Evolutionary conservation across 176 grass and related monocot genomes (phyloP), one percentile per base, ranked within the genome.

Genomic region (Neostapfia colusana): DNA sequence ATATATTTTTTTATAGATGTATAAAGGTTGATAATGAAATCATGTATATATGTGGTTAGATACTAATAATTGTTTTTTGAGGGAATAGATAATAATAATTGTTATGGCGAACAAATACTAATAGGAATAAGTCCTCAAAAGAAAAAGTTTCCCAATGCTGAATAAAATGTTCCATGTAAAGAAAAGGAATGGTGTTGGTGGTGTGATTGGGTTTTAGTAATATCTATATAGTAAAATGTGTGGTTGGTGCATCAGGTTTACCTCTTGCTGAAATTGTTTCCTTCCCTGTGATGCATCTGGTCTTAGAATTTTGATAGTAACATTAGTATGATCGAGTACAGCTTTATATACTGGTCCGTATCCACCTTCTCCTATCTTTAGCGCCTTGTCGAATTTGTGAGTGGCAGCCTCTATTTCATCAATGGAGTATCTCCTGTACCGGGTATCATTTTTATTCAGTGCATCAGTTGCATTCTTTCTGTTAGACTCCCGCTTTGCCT

Each of bases 221-320:
- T 31, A 31, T 31, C 31, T 31, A 31, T 1, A 31, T 31, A 31
- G 3, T 31, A 31, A 31, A 31, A 31, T 31, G 31, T 31, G 31
- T 31, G 31, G 31, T 3, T 31, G 31, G 31, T 31, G 31, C 31
- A 31, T 59, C 5, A 65, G 44, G 67, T 68, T 44, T 85, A 97
- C 95, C 95, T 98, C 95, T 92, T 98, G 95, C 67, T 94, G 91
- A 90, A 98, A 98, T 46, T 98, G 95, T 79, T 63, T 88, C 77
- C 95, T 92, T 60, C 95, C 95, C 48, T 98, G 95, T 67, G 88
- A 77, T 39, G 95, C 95, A 35, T 94, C 95, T 12, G 95, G 95
- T 70, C 95, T 82, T 31, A 98, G 62, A 46, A 93, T 90, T 78
- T 98, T 98, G 63, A 98, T 88, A 13, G 95, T 91, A 1, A 98